Evolutionary conservation across 225 moss, liverwort and hornwort species (phyloP).

Genomic region (Physcomitrium patens): DNA sequence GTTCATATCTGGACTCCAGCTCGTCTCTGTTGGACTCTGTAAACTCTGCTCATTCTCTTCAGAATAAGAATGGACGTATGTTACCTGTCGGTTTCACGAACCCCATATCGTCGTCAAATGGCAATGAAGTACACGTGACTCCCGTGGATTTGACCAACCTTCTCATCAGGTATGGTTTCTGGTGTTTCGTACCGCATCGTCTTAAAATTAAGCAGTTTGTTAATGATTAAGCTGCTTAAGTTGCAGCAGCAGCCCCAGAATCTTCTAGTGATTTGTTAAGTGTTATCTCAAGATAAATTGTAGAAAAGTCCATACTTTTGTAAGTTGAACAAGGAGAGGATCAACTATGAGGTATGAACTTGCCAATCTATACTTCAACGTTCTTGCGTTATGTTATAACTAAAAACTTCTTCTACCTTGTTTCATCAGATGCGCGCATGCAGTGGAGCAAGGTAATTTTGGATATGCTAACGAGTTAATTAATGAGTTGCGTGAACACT

Average conservation of each 20-base stretch:
- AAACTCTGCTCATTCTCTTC: slow-evolving; percentile 8
- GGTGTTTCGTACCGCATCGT: neutral
- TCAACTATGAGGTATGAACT: neutral
- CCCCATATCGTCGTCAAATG: slow-evolving; percentile 21
- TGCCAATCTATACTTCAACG: neutral
- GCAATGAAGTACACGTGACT: slow-evolving; percentile 29
- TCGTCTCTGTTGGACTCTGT: slow-evolving; percentile 12
- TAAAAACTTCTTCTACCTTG: neutral
- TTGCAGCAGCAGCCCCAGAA: too few species aligned
- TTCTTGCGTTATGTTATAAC: neutral
- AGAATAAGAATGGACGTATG: slow-evolving; percentile 12
- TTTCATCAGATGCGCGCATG: slow-evolving; percentile 52
- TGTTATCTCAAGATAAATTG: too few species aligned
- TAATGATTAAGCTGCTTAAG: neutral
- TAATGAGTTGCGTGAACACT: slow-evolving; percentile 53
- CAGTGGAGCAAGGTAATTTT: slow-evolving; percentile 48
- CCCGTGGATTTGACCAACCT: slow-evolving; percentile 45
- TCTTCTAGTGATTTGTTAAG: too few species aligned
- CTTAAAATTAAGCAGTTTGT: neutral
- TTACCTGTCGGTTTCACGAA: slow-evolving; percentile 5
- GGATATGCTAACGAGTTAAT: slow-evolving; percentile 41
- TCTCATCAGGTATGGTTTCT: slow-evolving; percentile 38
- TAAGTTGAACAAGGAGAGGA: neutral
- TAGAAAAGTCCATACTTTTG: neutral
- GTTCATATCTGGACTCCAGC: slow-evolving; percentile 2